Evolutionary conservation across 129 eudicot genomes (phyloP), one percentile per base, ranked within the genome.

Genomic region (Pseudognaphalium luteoalbum): DNA sequence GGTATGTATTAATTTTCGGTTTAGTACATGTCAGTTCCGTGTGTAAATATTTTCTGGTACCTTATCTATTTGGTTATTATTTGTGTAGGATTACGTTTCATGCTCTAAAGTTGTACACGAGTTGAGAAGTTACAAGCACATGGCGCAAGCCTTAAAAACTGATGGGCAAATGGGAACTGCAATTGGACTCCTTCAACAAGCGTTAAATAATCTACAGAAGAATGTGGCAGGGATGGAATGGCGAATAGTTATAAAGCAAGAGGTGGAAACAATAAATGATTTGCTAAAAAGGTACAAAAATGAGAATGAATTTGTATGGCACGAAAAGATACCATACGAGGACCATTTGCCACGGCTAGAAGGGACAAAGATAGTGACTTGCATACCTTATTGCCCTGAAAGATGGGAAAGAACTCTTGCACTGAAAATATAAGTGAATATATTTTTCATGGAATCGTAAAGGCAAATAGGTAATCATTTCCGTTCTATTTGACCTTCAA

Each of bases 221-320:
- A 85, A 59, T 57, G 68, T 69, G 19, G 87, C 83, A 4, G 86
- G 80, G 47, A 76, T 87, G 30, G 91, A 84, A 2, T 92, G 93
- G 98, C 71, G 84, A 70, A 32, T 33, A 60, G 66, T 81, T 35
- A 71, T 73, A 12, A 92, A 73, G 72, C 83, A 86, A 56, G 93
- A 80, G 34, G 54, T 77, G 21, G 77, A 86, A 8, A 79, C 64
- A n/a, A 15, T 92, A 77, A 66, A 59, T 3, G 85, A 7, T 25
- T 34, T 87, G 80, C 64, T 82, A 4, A 61, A 47, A 39, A 89
- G 86, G 34, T 92, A 83, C 44, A 83, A 84, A 73, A 86, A 81
- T 15, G 96, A 92, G 74, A 92, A 92, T 44, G 90, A 80, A 25
- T 89, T 92, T 71, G 88, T 86, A 3, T 87, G 89, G 96, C 84